Evolutionary conservation across 805 yeast genomes (phyloP), one percentile per base, ranked within the genome.

Genomic region (Aciculoconidium aculeatum): DNA sequence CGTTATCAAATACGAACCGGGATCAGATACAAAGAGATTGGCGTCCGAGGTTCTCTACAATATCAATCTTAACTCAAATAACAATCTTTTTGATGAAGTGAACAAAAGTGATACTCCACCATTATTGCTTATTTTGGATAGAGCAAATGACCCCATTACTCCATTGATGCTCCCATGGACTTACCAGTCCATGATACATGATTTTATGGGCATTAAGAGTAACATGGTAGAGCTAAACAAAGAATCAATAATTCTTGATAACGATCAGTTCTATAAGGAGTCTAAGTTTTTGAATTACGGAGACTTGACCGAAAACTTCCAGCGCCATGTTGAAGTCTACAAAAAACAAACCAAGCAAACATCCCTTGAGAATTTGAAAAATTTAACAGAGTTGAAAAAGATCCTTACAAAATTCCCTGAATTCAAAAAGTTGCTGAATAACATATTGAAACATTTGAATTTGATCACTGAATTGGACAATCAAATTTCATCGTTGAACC

Each of bases 131-230:
- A 64, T 92, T 2, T 48, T 92, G 27, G 97, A 92, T 54, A 67
- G 99, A 30, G 73, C 77, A 34, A 81, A 75, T 47, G 99, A 92
- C 55, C 96, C 98, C 2, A 65, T 90, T 9, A 90, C 99, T 1
- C 96, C 99, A 1, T 66, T 92, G 17, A 59, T 92, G 27, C 75
- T 80, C 21, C 98, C 97, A 2, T 92, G 99, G 99, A 88, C 98
- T 1, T 92, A 86, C 56, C 97, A 90, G 51, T 83, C 96, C 2
- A 90, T 92, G 97, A 85, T 92, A 11, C 95, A 90, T 52, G 97
- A 94, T 51, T 69, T 87, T 13, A 62, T 92, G 17, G 95, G 90
- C 2, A 83, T 92, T 35, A 61, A 67, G 18, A 80, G 86, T 48
- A 90, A 92, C 44, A 72, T 88, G 2, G 94, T 86, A 4, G 80